phyloP scores from a whole-genome alignment of 1,139 yeast genomes.

The Saccharomyces uvarum region DNA sequence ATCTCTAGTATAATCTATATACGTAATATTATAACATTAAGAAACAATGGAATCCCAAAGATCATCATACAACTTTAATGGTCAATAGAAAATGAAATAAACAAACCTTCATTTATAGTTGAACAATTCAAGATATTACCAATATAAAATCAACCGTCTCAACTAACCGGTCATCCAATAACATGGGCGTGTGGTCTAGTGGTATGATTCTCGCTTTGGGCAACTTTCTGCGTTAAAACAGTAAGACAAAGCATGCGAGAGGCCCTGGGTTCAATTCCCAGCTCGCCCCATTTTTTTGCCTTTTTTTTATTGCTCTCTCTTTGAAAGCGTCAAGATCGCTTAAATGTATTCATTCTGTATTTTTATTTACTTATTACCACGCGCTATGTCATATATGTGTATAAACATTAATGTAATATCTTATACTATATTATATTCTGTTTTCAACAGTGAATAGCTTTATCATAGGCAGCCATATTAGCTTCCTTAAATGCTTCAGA shows the following conservation, averaged over 20 bases:
- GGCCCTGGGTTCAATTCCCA: conserved; percentile 10
- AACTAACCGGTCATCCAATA: neutral
- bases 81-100: neutral
- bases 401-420: neutral
- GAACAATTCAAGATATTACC: neutral
- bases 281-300: conserved; percentile 7
- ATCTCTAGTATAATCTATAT: too few species aligned
- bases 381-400: neutral
- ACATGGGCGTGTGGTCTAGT: conserved; percentile 9
- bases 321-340: neutral
- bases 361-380: neutral
- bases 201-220: conserved; percentile 10
- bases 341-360: neutral
- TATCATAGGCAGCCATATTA: conserved; percentile 84
- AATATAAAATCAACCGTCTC: neutral
- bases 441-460: conserved; percentile 74
- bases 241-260: conserved; percentile 6
- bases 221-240: neutral
- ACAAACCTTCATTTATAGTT: neutral
- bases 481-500: conserved; percentile 99
- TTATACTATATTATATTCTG: conserved; percentile 1
- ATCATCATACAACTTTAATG: too few species aligned
- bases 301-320: neutral
- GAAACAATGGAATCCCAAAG: too few species aligned
- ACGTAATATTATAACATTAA: too few species aligned